phyloP scores from a whole-genome alignment of 2,329 filamentous ascomycete genomes.

The Chaetomium sp. region DNA sequence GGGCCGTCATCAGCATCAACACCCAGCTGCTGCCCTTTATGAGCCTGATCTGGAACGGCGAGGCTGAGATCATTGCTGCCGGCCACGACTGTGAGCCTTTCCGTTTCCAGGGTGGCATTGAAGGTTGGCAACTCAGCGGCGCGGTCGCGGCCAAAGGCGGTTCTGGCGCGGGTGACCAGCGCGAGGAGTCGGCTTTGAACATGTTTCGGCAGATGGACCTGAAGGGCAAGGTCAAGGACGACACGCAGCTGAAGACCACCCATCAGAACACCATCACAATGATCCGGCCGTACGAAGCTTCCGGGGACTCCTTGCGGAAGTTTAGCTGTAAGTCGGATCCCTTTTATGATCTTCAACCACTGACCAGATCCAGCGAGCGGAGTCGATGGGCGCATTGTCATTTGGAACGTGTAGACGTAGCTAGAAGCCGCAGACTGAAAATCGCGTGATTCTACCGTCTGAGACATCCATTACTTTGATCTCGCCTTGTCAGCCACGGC shows the following conservation, averaged over 20 bases:
- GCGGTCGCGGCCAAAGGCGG: constrained; percentile 75
- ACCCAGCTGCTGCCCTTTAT: constrained; percentile 92
- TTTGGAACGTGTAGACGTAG: constrained; percentile 66
- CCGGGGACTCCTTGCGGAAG: constrained; percentile 66
- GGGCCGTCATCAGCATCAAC: constrained; percentile 84
- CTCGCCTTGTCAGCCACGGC: constrained; percentile 17
- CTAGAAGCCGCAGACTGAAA: constrained; percentile 13
- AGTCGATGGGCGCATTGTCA: constrained; percentile 78
- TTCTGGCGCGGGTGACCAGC: constrained; percentile 60
- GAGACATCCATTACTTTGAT: constrained; percentile 22
- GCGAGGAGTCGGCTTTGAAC: constrained; percentile 92
- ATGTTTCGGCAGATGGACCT: constrained; percentile 99
- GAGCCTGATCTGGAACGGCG: constrained; percentile 87
- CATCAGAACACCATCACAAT: constrained; percentile 97
- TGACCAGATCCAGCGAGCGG: constrained; percentile 65
- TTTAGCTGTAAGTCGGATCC: constrained; percentile 74
- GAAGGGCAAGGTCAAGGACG: constrained; percentile 87
- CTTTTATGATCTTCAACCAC: constrained; percentile 26
- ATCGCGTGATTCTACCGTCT: constrained; percentile 17
- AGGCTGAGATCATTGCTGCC: constrained; percentile 91
- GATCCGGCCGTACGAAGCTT: constrained; percentile 72
- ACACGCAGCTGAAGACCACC: constrained; percentile 90
- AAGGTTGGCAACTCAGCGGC: constrained; percentile 82
- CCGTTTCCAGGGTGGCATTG: constrained; percentile 76
- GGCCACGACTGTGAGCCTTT: constrained; percentile 91